Percentiles rank a stretch among this genome's conserved stretches.
Evolutionary conservation across 1,284 basidiomycete species (phyloP).

Genomic region (Cystobasidium pallidum): DNA sequence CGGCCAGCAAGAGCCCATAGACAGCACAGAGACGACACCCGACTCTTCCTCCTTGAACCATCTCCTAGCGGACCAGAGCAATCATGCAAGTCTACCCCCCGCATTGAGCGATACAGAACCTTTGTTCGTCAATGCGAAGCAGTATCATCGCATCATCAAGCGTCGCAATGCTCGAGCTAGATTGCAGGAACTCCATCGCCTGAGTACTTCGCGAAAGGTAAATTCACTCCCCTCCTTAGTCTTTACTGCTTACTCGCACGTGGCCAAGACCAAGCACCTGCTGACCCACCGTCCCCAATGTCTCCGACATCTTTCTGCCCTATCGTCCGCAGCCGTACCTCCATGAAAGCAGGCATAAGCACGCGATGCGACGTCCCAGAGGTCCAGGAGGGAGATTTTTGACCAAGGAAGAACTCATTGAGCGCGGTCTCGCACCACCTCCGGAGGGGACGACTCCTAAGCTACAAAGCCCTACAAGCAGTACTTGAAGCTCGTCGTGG

Average conservation of each 20-base stretch:
- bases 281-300: not conserved
- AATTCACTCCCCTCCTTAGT: constrained; percentile 44
- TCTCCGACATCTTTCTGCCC: too few relatives aligned
- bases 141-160: constrained; percentile 95
- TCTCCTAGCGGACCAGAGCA: not conserved
- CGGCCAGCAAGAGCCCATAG: constrained; percentile 11
- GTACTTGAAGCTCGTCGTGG: constrained; percentile 8
- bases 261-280: not conserved
- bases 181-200: constrained; percentile 85
- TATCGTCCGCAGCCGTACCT: constrained; percentile 75
- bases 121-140: constrained; percentile 95
- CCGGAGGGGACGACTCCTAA: constrained; percentile 2
- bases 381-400: constrained; percentile 78
- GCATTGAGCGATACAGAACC: constrained; percentile 75
- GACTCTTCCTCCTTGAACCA: constrained; percentile 11
- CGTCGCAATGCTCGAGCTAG: constrained; percentile 82
- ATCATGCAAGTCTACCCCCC: not conserved
- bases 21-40: constrained; percentile 5
- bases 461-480: constrained; percentile 13
- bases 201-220: constrained; percentile 89
- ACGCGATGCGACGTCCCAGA: constrained; percentile 93
- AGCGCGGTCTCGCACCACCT: constrained; percentile 28
- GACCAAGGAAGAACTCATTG: constrained; percentile 45
- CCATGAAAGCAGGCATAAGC: constrained; percentile 95
- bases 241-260: not conserved